Conservation (phyloP, 768 basidiomycete species). For the Pseudohyphozyma bogoriensis region DNA sequence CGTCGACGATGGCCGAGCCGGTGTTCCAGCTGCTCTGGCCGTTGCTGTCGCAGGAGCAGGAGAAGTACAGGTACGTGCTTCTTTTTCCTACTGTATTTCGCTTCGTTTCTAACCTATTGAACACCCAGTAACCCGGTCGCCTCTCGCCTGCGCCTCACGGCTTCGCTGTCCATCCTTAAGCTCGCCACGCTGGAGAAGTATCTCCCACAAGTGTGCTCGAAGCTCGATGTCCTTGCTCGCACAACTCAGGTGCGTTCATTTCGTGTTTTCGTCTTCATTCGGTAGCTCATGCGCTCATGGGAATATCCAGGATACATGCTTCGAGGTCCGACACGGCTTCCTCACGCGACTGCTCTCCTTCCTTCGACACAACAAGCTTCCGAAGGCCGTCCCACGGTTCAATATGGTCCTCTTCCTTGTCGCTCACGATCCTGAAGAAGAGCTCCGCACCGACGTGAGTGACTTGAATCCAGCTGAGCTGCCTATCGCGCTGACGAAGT, state of each 20-base stretch:
- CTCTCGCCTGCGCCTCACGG: slow-evolving; percentile 71
- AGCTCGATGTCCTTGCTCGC: slow-evolving; percentile 61
- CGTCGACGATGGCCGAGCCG: slow-evolving; percentile 59
- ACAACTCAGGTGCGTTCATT: slow-evolving; percentile 56
- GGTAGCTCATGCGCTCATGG: background rate
- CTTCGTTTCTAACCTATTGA: slow-evolving; percentile 37
- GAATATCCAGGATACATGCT: slow-evolving; percentile 74
- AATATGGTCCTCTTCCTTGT: slow-evolving; percentile 79
- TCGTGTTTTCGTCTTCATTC: background rate
- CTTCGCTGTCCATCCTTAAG: slow-evolving; percentile 69
- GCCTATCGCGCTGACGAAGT: too few relatives aligned
- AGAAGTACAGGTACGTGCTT: slow-evolving; percentile 44
- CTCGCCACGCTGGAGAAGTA: slow-evolving; percentile 52
- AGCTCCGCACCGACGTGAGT: slow-evolving; percentile 37
- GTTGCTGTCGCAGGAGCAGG: slow-evolving; percentile 47
- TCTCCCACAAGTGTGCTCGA: slow-evolving; percentile 48
- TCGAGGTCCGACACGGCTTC: slow-evolving; percentile 69
- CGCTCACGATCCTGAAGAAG: slow-evolving; percentile 80
- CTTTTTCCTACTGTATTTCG: background rate
- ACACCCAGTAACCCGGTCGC: slow-evolving; percentile 46
- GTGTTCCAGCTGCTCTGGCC: slow-evolving; percentile 65
- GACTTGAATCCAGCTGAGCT: too few relatives aligned
- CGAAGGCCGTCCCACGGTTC: slow-evolving; percentile 50
- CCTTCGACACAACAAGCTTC: slow-evolving; percentile 51
- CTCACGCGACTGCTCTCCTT: slow-evolving; percentile 61